Evolutionary conservation across 768 basidiomycete genomes (phyloP).

Genomic region (Tylopilus subfusipes): DNA sequence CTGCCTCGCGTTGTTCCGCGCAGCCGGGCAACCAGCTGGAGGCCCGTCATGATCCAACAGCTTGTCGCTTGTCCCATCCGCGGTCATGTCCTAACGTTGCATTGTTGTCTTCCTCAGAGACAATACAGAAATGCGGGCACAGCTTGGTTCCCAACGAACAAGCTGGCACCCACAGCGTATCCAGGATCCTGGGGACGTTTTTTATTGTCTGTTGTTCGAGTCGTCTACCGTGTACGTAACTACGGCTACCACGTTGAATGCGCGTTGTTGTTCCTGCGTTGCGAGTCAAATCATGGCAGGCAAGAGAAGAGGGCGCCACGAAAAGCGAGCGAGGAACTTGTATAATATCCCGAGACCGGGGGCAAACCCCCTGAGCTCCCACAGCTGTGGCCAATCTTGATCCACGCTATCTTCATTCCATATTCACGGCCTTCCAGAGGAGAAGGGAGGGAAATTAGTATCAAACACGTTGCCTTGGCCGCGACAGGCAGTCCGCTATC

Average conservation of each 20-base stretch:
- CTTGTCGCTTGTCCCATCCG: constrained; percentile 6
- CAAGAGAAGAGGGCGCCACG: no score
- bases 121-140: constrained; percentile 12
- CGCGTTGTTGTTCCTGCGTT: constrained; percentile 14
- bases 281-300: not conserved
- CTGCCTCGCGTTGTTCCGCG: constrained; percentile 18
- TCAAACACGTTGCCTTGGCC: constrained; percentile 35
- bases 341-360: no score
- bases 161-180: constrained; percentile 16
- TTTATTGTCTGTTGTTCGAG: constrained; percentile 18
- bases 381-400: constrained; percentile 28
- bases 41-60: constrained; percentile 25
- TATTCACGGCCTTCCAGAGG: constrained; percentile 26
- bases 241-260: constrained; percentile 22
- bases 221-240: constrained; percentile 33
- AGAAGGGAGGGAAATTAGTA: constrained; percentile 15
- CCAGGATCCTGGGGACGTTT: not conserved
- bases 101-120: constrained; percentile 3
- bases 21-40: constrained; percentile 8
- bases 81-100: not conserved
- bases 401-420: constrained; percentile 29
- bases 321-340: no score
- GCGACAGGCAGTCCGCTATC: constrained; percentile 31
- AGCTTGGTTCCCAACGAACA: not conserved
- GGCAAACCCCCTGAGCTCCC: constrained; percentile 23